Evolutionary conservation across 2,329 filamentous ascomycete genomes (phyloP), one percentile per base, ranked within the genome.

Genomic region (Cordyceps cateniannulata): DNA sequence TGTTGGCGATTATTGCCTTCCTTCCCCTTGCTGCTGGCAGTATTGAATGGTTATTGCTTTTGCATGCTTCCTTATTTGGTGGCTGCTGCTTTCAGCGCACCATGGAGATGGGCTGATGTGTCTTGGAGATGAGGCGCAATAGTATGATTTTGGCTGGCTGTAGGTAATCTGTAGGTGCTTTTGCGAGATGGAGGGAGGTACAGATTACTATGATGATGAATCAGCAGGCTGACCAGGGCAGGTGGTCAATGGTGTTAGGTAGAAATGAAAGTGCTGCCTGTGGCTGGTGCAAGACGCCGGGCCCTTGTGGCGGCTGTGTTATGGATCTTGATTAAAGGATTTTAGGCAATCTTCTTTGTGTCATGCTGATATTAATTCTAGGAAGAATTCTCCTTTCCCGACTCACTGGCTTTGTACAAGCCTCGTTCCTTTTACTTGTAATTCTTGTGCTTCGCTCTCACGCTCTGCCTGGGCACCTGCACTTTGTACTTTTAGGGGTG

Each of bases 401-500:
- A 29, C n/a, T 22, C n/a, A 40, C 16, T 40, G 35, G 9, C 10
- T 40, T 3, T 27, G 45, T 48, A 22, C 14, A 9, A 24, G 38
- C 42, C 22, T 56, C 18, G 22, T 57, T 57, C 22, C 32, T 49
- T 57, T 38, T 38, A 38, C 40, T 40, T 38, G 16, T 32, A 18
- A 32, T 58, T 32, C 29, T 27, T 25, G 18, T 12, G 38, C 20
- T 49, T 48, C 44, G n/a, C n/a, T n/a, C n/a, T n/a, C n/a, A n/a
- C n/a, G n/a, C n/a, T n/a, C n/a, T 49, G 25, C n/a, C n/a, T 29
- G 14, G 38, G 14, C 38, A n/a, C 4, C 14, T 40, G 32, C 6
- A 40, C 38, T n/a, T n/a, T n/a, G n/a, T 40, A 35, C 32, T 45
- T 6, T 18, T 35, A 5, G 48, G 57, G 63, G 66, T 66, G 63